Evolutionary conservation across 345 rosid species (phyloP).

Genomic region (Aethionema arabicum): DNA sequence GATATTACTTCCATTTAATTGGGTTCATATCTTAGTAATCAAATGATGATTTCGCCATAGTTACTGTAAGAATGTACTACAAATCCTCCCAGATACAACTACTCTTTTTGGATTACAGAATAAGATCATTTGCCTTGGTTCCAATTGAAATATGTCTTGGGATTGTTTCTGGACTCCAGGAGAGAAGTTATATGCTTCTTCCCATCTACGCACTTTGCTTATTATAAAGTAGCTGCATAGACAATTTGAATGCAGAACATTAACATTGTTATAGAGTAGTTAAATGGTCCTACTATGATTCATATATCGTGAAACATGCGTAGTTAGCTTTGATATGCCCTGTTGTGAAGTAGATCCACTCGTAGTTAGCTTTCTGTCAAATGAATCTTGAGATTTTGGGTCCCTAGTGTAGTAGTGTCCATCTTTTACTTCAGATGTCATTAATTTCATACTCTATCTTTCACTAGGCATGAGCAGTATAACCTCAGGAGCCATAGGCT

Average conservation of each 20-base stretch:
- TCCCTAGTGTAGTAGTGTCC: constrained; percentile 3
- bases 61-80: constrained; percentile 17
- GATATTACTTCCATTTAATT: constrained; percentile 1
- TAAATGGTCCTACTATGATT: background rate
- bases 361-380: background rate
- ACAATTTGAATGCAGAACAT: background rate
- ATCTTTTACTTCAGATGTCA: background rate
- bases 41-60: constrained; percentile 22
- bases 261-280: no score
- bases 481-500: no score
- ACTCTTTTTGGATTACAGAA: background rate
- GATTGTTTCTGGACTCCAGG: background rate
- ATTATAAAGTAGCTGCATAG: constrained; percentile 5
- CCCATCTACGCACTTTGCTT: background rate
- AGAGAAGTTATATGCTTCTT: background rate
- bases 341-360: constrained; percentile 2
- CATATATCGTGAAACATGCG: constrained; percentile 3
- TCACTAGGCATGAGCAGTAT: constrained; percentile 8
- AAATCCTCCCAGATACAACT: background rate
- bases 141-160: background rate
- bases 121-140: background rate
- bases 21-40: constrained; percentile 18
- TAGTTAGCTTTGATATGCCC: background rate
- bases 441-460: constrained; percentile 25
- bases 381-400: constrained; percentile 4